Evolutionary conservation across 1,284 basidiomycete genomes (phyloP).

Genomic region (Microbotryomycetes sp.): DNA sequence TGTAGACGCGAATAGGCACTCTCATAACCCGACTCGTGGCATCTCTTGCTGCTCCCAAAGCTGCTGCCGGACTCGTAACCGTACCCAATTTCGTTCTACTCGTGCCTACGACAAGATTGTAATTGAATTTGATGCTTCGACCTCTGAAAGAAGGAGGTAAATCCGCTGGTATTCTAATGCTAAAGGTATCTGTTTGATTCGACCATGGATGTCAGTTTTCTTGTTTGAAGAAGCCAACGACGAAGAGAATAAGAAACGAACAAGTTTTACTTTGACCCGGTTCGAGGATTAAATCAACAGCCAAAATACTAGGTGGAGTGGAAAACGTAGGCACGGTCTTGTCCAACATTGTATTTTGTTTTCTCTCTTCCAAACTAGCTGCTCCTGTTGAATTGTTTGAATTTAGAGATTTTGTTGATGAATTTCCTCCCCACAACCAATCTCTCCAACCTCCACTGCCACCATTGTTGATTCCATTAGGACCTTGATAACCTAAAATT

Average conservation of each 20-base stretch:
- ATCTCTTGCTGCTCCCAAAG: conserved; percentile 29
- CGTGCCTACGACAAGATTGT: conserved; percentile 78
- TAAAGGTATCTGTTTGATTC: conserved; percentile 64
- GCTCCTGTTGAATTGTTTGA: conserved; percentile 14
- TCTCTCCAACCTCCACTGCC: not conserved
- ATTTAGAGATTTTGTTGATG: not conserved
- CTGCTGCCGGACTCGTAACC: conserved; percentile 16
- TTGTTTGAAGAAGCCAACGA: conserved; percentile 16
- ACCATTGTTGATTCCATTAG: conserved; percentile 65
- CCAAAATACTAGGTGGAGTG: conserved; percentile 73
- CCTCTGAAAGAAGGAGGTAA: conserved; percentile 88
- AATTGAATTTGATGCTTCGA: conserved; percentile 73
- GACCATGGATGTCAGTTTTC: not conserved
- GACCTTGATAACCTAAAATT: too few species aligned
- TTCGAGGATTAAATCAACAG: conserved; percentile 65
- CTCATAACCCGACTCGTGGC: conserved; percentile 72
- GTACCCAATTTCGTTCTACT: conserved; percentile 55
- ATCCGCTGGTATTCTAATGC: conserved; percentile 62
- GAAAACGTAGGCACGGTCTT: conserved; percentile 69
- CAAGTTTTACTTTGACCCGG: conserved; percentile 77
- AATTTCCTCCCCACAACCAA: not conserved
- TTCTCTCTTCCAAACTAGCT: conserved; percentile 51
- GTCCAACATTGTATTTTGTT: conserved; percentile 50
- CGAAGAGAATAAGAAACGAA: too few species aligned
- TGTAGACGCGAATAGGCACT: conserved; percentile 80